Evolutionary conservation across 345 rosid genomes (phyloP), one percentile per base, ranked within the genome.

Genomic region (Toxicodendron radicans): DNA sequence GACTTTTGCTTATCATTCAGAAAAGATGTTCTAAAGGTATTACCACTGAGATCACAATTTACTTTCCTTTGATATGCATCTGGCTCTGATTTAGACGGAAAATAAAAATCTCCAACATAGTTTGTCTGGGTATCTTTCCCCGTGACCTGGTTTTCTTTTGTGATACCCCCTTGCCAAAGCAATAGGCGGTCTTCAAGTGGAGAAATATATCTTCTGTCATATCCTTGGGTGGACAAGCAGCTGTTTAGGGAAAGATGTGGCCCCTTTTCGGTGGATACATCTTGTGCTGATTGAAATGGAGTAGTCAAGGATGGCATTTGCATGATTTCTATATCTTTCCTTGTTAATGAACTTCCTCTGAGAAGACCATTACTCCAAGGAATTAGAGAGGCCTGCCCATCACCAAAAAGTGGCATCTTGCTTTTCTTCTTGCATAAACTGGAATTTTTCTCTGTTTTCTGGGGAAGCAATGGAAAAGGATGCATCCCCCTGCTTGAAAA

Each of bases 371-470:
- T 71, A 78, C 75, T 72, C 76, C 66, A 73, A 73, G 79, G 70
- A 79, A 79, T 72, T 58, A 58, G 68, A 46, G 84, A 72, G 73
- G 68, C 81, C 66, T 71, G 83, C 59, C 60, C 78, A 66, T 76
- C 85, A 64, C 74, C 83, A 69, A 68, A 71, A 51, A 53, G 79
- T 45, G 76, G 75, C 70, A 77, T 80, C 82, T 88, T 86, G 64
- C 73, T 74, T 84, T 88, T 91, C 85, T 79, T 90, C 80, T 77
- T 86, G 46, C 73, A 78, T 74, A 75, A 71, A 65, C 68, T 58
- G 41, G 74, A 80, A 75, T 76, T 86, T 79, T 67, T 80, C 71
- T 89, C 89, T 45, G 76, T 71, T 71, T 79, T 84, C 65, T 70
- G 82, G 30, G 73, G 71, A 62, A 82, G 87, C 73, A 82, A 75